Base-by-base conservation (phyloP, 208 protist genomes). In the Naegleria gruberi region DNA sequence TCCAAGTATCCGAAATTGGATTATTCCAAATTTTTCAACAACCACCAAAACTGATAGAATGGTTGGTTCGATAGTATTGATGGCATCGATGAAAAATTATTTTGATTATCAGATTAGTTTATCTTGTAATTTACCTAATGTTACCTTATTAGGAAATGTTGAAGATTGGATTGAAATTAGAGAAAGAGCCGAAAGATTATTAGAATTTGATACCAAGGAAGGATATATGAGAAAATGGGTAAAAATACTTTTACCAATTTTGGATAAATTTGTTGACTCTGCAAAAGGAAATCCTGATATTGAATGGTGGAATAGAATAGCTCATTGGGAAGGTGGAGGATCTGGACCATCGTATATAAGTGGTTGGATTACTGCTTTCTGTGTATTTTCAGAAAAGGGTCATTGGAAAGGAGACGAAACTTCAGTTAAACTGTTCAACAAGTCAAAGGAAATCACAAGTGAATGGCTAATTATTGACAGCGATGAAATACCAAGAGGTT, bases 341-440 rank as follows among this genome's bases (percentile, higher is more conserved):
- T 46, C 40, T 85, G 81, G 81, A 34, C 81, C 81, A 17, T 34
- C 15, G 4, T 85, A 85, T 45, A 5, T 85, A 7, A 34, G 15
- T 45, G 81, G 81, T 30, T 85, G 81, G 81, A 85, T 85, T 85
- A 45, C n/a, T n/a, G n/a, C n/a, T n/a, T n/a, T n/a, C n/a, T n/a
- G n/a, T n/a, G n/a, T n/a, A n/a, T n/a, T n/a, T n/a, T n/a, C n/a
- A n/a, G n/a, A n/a, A n/a, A n/a, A n/a, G n/a, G n/a, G n/a, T n/a
- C n/a, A n/a, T n/a, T 30, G 8, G 26, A 8, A 34, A 15, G 41
- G 44, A 5, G 42, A 85, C 12, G 26, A 45, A 46, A 37, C 34
- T 46, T 10, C 42, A 46, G 42, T 8, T 8, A 41, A 30, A 46
- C 4, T 4, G 44, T 5, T 30, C 12, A 45, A 85, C 5, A 85